A percentile compares a stretch with the other conserved stretches of the same genome.
phyloP scores from a whole-genome alignment of 2,329 filamentous ascomycete genomes.

The Venturia oleaginea region DNA sequence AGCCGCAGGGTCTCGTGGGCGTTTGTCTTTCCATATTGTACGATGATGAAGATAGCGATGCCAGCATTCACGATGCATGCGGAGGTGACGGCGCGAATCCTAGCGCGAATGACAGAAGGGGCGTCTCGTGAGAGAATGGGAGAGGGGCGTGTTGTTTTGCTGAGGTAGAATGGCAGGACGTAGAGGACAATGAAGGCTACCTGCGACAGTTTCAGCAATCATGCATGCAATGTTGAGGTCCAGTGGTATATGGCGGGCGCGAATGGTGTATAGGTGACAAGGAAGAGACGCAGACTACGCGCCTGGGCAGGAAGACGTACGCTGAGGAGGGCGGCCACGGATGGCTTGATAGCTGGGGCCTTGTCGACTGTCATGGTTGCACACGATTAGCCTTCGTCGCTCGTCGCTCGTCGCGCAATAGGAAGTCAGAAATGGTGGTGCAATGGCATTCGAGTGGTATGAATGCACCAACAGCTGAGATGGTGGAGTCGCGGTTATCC shows the following conservation, averaged over 20 bases:
- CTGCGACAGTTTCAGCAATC: constrained; percentile 32
- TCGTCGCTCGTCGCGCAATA: too few species aligned
- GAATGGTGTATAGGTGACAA: background rate
- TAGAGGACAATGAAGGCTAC: constrained; percentile 79
- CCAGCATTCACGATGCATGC: constrained; percentile 63
- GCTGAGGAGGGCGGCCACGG: constrained; percentile 28
- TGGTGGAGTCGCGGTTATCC: background rate
- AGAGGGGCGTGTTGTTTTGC: constrained; percentile 68
- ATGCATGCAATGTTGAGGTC: background rate
- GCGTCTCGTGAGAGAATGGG: constrained; percentile 73
- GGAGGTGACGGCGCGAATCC: constrained; percentile 69
- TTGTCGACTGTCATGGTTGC: constrained; percentile 26
- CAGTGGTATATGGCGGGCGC: background rate
- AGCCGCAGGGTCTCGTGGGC: constrained; percentile 52
- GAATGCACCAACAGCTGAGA: constrained; percentile 14
- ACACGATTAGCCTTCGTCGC: constrained; percentile 21
- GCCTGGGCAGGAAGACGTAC: constrained; percentile 17
- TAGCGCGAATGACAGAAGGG: constrained; percentile 77
- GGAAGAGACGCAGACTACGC: constrained; percentile 3
- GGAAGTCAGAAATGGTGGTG: background rate
- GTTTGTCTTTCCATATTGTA: constrained; percentile 42
- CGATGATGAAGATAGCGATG: constrained; percentile 58
- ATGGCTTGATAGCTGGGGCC: constrained; percentile 28
- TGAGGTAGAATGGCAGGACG: constrained; percentile 84
- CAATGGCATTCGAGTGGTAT: background rate